phyloP scores from a whole-genome alignment of 1,139 yeast species.

The Blastobotrys malaysiensis region DNA sequence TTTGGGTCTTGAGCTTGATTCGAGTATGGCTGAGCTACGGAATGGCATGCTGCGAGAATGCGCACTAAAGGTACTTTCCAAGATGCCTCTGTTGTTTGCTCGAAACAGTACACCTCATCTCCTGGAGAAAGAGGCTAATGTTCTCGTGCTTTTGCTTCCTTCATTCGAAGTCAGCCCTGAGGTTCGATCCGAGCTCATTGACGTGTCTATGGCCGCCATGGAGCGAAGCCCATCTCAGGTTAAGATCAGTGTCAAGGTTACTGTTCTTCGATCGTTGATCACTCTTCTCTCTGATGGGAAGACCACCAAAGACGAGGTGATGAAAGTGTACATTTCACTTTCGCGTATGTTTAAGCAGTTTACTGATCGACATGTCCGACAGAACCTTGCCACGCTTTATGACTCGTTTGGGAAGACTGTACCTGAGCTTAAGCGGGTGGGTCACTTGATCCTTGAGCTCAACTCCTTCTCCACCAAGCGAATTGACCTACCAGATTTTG shows the following conservation, averaged over 20 bases:
- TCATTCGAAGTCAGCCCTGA: constrained; percentile 54
- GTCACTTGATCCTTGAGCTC: constrained; percentile 52
- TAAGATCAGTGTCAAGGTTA: constrained; percentile 49
- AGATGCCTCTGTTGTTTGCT: constrained; percentile 26
- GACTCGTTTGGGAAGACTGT: constrained; percentile 53
- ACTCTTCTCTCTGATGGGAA: constrained; percentile 49
- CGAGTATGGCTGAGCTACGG: constrained; percentile 32
- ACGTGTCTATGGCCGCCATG: constrained; percentile 56
- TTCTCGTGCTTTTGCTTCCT: constrained; percentile 52
- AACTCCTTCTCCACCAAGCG: constrained; percentile 63
- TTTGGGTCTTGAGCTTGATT: constrained; percentile 38
- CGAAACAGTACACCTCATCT: constrained; percentile 25
- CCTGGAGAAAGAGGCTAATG: constrained; percentile 49
- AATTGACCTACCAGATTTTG: constrained; percentile 75
- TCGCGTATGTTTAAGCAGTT: constrained; percentile 57
- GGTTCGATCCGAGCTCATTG: constrained; percentile 51
- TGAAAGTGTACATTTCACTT: constrained; percentile 49
- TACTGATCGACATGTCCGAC: constrained; percentile 56
- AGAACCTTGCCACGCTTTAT: constrained; percentile 55
- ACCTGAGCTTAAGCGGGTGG: constrained; percentile 41
- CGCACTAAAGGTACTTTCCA: constrained; percentile 25
- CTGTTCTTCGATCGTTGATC: constrained; percentile 54
- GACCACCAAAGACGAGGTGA: constrained; percentile 49
- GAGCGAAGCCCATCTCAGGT: constrained; percentile 58
- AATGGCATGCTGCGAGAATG: constrained; percentile 26